Conservation (phyloP, 192 early-diverging fungal genomes). For the Coemansia sp. region DNA sequence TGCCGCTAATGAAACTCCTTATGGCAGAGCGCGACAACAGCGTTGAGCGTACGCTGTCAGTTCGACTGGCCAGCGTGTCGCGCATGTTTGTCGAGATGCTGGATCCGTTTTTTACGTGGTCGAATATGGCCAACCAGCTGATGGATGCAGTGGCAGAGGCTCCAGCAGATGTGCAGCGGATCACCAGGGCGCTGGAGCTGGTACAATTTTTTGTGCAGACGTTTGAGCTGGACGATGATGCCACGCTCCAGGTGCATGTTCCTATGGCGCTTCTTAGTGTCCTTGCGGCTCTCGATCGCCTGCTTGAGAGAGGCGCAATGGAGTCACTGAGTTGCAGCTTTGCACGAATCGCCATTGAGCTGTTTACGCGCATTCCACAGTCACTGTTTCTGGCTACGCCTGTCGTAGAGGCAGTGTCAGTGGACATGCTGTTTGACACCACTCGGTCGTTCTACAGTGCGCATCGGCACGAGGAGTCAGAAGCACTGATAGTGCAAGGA, state of each 20-base stretch:
- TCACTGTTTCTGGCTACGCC: constrained; percentile 14
- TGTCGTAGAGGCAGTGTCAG: not conserved
- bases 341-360: constrained; percentile 41
- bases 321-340: constrained; percentile 22
- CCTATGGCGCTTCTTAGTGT: constrained; percentile 69
- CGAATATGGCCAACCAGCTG: constrained; percentile 60
- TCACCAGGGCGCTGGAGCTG: constrained; percentile 54
- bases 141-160: constrained; percentile 41
- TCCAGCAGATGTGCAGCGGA: not conserved
- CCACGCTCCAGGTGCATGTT: constrained; percentile 75
- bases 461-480: constrained; percentile 13
- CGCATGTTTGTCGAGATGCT: constrained; percentile 89
- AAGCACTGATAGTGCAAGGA: constrained; percentile 27
- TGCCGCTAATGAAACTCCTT: constrained; percentile 69
- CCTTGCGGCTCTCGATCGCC: constrained; percentile 32
- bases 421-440: constrained; percentile 18
- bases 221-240: constrained; percentile 79
- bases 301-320: not conserved
- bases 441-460: constrained; percentile 29
- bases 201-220: constrained; percentile 70
- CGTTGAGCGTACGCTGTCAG: constrained; percentile 15
- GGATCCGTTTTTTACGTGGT: constrained; percentile 84
- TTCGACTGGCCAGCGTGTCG: constrained; percentile 72
- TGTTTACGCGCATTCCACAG: constrained; percentile 43
- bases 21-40: constrained; percentile 47